Evolutionary conservation across 2,329 filamentous ascomycete genomes (phyloP), one percentile per base, ranked within the genome.

Genomic region (Byssoonygena ceratinophila): DNA sequence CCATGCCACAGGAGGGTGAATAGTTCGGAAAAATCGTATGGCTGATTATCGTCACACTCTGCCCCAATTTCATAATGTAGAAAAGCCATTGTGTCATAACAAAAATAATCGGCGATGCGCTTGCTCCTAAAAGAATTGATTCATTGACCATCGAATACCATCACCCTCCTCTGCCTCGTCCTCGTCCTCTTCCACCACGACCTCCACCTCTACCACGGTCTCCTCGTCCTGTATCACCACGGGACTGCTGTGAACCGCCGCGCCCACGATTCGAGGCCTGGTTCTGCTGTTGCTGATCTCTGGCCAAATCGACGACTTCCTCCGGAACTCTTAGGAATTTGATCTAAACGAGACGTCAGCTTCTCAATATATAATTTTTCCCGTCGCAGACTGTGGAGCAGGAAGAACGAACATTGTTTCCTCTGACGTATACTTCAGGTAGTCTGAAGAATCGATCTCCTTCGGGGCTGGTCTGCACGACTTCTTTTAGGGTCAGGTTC

Each of bases 271-370:
- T 65, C 40, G 66, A 64, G 45, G 68, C 59, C n/a, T 76, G 74
- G 63, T 87, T 82, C 58, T 78, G 78, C 65, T 87, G 84, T 69
- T 97, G 91, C 66, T 92, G 86, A 60, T 97, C 91, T 76, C 89
- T 94, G 22, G 92, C 90, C 36, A 88, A 71, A 59, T 97, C 91
- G 71, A 98, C 87, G 57, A 98, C 94, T 70, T 97, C 91, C 71
- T 98, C 91, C 49, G 91, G 89, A 2, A 98, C 87, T 62, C 91
- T 83, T 29, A 98, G 80, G 73, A 95, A 98, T 76, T 98, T 98
- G 74, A 98, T 98, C 92, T 96, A 29, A 20, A 40, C 27, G 6
- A 32, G 9, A 32, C 14, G 12, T 44, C 16, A 18, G 31, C 14
- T 22, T 36, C 4, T 50, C 14, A 34, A 14, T 18, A 39, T 22